phyloP scores from a whole-genome alignment of 768 basidiomycete species.

The Fomitopsis serialis region DNA sequence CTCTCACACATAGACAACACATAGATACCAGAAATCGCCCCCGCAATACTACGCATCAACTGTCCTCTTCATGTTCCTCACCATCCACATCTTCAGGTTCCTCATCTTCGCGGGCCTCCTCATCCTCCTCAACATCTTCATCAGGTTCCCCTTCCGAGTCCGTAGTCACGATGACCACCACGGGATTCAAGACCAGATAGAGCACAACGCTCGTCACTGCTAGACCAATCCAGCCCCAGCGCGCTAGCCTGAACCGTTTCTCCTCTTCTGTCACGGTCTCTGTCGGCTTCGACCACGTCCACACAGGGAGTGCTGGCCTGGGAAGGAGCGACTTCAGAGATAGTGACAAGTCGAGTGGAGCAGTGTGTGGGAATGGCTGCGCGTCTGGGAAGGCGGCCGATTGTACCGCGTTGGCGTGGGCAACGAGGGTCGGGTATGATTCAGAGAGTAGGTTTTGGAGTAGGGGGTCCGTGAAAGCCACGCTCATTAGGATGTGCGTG shows the following conservation, averaged over 20 bases:
- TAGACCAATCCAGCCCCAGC: conserved; percentile 49
- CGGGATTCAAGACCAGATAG: conserved; percentile 22
- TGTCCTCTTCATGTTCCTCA: conserved; percentile 9
- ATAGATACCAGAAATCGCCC: too few species aligned
- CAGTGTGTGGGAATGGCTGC: conserved; percentile 13
- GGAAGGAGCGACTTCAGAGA: conserved; percentile 33
- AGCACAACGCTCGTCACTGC: conserved; percentile 35
- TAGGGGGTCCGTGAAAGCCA: conserved; percentile 57
- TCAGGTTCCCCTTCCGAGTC: conserved; percentile 4
- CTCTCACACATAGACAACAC: too few species aligned
- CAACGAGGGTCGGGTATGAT: conserved; percentile 50
- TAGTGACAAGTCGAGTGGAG: not conserved
- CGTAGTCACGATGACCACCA: not conserved
- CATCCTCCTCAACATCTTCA: not conserved
- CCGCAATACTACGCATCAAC: too few species aligned
- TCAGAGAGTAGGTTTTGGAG: conserved; percentile 49
- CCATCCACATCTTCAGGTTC: conserved; percentile 11
- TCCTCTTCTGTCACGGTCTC: conserved; percentile 33
- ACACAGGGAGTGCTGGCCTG: conserved; percentile 2
- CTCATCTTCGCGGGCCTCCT: not conserved
- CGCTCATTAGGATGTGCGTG: conserved; percentile 50
- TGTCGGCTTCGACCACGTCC: not conserved
- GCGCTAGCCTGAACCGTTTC: conserved; percentile 39
- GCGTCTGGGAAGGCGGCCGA: conserved; percentile 24
- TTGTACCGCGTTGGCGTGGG: conserved; percentile 52